Evolutionary conservation across 2,329 filamentous ascomycete species (phyloP), one percentile per base, ranked within the genome.

Genomic region (Pyrenochaeta sp.): DNA sequence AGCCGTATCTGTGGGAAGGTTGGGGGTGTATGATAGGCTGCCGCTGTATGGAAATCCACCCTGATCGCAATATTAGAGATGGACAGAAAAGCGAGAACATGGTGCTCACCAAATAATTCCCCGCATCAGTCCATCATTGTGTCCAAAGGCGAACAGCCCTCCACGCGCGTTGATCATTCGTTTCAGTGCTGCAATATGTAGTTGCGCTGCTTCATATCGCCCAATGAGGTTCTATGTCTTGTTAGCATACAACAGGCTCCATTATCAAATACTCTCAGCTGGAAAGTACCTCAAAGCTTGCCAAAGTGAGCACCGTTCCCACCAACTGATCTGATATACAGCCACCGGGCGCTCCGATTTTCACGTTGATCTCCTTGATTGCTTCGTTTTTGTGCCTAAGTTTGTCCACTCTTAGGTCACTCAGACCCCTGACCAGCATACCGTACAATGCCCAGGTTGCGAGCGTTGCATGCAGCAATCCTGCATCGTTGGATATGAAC

Each of bases 161-260:
- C 61, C 61, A 4, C 61, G 40, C 2, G 45, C 55, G 13, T 48
- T 42, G 8, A 64, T 40, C 55, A 65, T 65, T 8, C 53, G 42
- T 26, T 55, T 59, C 7, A 65, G 35, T 26, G 59, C 44, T 9
- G 22, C 39, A 19, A 60, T 50, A 28, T 60, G 61, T 19, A 55
- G 40, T 14, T 49, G 53, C 4, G 61, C 60, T 18, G 51, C 48
- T 26, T 63, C 59, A 23, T 65, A 65, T 5, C 51, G 53, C 8
- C 61, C 61, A 10, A 41, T 13, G 7, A 65, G 48, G 35, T 64
- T 63, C 60, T 65, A 65, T 46, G 35, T 64, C 63, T 59, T 65
- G 11, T 14, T 19, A 7, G 3, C 2, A 14, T 19, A 35, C 22
- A 52, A 41, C 4, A 19, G 2, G 1, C 1, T 19, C 15, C 3